Evolutionary conservation across 768 basidiomycete genomes (phyloP).

Genomic region (Favolaschia claudopus): DNA sequence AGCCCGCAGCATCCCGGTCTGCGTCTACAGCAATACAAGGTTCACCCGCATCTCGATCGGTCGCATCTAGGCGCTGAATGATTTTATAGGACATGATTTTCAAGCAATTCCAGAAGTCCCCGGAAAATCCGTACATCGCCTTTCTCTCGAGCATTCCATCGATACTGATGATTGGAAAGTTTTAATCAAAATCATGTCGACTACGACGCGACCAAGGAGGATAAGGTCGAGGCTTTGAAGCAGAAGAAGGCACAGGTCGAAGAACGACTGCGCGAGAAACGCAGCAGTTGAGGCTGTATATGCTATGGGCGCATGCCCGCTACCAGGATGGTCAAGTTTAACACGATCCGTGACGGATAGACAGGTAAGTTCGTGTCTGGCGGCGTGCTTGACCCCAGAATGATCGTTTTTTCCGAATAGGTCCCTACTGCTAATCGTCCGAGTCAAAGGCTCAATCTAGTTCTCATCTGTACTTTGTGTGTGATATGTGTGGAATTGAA

Average conservation of each 20-base stretch:
- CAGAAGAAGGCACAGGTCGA: slow-evolving; percentile 70
- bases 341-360: slow-evolving; percentile 8
- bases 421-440: no score
- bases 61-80: not conserved
- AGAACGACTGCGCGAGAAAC: slow-evolving; percentile 65
- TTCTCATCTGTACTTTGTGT: no score
- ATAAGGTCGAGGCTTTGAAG: slow-evolving; percentile 79
- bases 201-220: slow-evolving; percentile 90
- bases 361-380: no score
- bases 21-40: slow-evolving; percentile 90
- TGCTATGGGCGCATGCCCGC: slow-evolving; percentile 3
- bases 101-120: slow-evolving; percentile 97
- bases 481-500: slow-evolving; percentile 17
- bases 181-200: slow-evolving; percentile 84
- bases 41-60: slow-evolving; percentile 33
- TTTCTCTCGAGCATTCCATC: not conserved
- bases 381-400: no score
- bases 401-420: no score
- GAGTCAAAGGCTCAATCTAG: no score
- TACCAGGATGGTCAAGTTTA: not conserved
- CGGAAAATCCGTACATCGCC: slow-evolving; percentile 86
- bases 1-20: slow-evolving; percentile 80
- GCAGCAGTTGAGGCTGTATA: slow-evolving; percentile 15
- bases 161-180: slow-evolving; percentile 43
- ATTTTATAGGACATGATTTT: slow-evolving; percentile 74